phyloP scores from a whole-genome alignment of 2,329 filamentous ascomycete species.

The Botrytis galanthina region DNA sequence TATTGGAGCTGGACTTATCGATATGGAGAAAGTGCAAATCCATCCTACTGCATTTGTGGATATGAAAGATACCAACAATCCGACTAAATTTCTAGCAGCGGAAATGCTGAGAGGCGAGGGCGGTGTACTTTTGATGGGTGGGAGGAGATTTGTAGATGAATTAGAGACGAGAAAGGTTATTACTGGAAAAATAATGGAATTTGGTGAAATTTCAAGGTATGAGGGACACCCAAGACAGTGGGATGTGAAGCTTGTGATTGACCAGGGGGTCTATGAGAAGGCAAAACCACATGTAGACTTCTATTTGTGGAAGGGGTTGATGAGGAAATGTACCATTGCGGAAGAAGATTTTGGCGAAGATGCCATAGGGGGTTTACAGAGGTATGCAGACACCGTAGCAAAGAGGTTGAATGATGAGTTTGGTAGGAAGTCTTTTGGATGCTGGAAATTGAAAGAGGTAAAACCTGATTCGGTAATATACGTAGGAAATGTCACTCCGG shows the following conservation, averaged over 20 bases:
- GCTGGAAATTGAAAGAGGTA: conserved; percentile 53
- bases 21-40: conserved; percentile 56
- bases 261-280: conserved; percentile 54
- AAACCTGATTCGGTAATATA: conserved; percentile 54
- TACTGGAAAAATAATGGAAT: conserved; percentile 50
- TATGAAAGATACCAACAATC: conserved; percentile 44
- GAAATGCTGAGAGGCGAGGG: conserved; percentile 63
- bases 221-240: conserved; percentile 49
- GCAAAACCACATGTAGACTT: conserved; percentile 58
- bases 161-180: conserved; percentile 58
- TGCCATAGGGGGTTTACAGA: conserved; percentile 45
- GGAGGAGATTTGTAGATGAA: conserved; percentile 60
- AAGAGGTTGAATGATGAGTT: conserved; percentile 45
- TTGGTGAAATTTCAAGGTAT: conserved; percentile 24
- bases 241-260: conserved; percentile 57
- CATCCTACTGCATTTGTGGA: conserved; percentile 66
- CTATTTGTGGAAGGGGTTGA: conserved; percentile 60
- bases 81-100: conserved; percentile 61
- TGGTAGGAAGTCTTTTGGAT: conserved; percentile 51
- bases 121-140: conserved; percentile 52
- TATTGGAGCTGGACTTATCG: conserved; percentile 43
- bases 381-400: conserved; percentile 48
- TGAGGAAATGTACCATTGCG: conserved; percentile 54
- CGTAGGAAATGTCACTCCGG: conserved; percentile 59
- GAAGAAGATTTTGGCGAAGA: conserved; percentile 44